phyloP scores from a whole-genome alignment of 2,329 filamentous ascomycete genomes.

The Bertia moriformis region DNA sequence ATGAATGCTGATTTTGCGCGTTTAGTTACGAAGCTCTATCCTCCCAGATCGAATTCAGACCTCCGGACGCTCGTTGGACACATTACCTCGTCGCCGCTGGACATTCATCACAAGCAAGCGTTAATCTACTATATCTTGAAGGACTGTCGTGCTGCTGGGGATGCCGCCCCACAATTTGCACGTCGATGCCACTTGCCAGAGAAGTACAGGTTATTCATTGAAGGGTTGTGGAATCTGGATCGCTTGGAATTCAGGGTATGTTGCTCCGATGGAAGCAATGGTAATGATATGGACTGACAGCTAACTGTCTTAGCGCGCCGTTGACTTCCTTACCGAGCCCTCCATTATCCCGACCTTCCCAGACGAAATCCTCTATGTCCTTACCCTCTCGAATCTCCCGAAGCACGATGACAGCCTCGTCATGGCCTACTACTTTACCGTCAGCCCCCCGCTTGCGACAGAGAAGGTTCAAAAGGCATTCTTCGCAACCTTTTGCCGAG shows the following conservation, averaged over 20 bases:
- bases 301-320: slow-evolving; percentile 28
- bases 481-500: slow-evolving; percentile 52
- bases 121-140: slow-evolving; percentile 73
- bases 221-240: slow-evolving; percentile 71
- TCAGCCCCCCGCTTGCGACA: slow-evolving; percentile 57
- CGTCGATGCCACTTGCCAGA: slow-evolving; percentile 50
- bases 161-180: slow-evolving; percentile 41
- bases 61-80: slow-evolving; percentile 57
- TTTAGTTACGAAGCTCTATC: slow-evolving; percentile 54
- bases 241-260: slow-evolving; percentile 49
- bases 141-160: slow-evolving; percentile 46
- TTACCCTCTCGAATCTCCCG: slow-evolving; percentile 45
- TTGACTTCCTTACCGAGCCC: slow-evolving; percentile 67
- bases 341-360: slow-evolving; percentile 68
- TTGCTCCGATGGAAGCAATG: background rate
- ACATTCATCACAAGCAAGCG: slow-evolving; percentile 66
- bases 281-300: slow-evolving; percentile 7
- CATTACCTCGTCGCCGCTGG: slow-evolving; percentile 44
- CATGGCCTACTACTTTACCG: slow-evolving; percentile 66
- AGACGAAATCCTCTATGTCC: slow-evolving; percentile 62
- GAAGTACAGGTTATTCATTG: slow-evolving; percentile 68
- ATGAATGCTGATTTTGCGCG: background rate
- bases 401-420: slow-evolving; percentile 48
- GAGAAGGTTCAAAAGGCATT: slow-evolving; percentile 48
- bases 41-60: slow-evolving; percentile 54